phyloP scores from a whole-genome alignment of 495 filamentous ascomycete species.

The Arthonia radiata region DNA sequence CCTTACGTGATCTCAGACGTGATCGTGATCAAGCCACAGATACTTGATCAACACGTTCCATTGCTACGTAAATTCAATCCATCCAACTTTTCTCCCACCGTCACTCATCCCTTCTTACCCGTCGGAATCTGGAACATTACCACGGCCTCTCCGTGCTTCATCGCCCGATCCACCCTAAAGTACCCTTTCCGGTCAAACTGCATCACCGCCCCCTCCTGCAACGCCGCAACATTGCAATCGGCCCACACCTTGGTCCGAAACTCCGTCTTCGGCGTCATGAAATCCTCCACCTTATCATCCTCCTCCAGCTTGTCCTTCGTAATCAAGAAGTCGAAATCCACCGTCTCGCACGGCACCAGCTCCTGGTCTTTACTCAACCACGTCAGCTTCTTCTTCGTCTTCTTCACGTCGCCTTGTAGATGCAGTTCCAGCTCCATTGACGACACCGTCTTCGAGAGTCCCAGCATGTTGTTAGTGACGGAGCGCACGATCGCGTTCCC shows the following conservation, averaged over 20 bases:
- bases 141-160: constrained; percentile 30
- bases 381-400: constrained; percentile 86
- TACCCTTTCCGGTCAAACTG: constrained; percentile 75
- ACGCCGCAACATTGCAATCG: constrained; percentile 49
- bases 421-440: constrained; percentile 54
- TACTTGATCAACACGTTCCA: too few relatives aligned
- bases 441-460: constrained; percentile 26
- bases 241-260: constrained; percentile 50
- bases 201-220: constrained; percentile 67
- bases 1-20: too few relatives aligned
- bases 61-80: too few relatives aligned
- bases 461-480: constrained; percentile 33
- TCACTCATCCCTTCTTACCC: constrained; percentile 22
- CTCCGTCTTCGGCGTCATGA: constrained; percentile 51
- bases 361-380: constrained; percentile 63
- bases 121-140: constrained; percentile 62
- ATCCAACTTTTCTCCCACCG: too few relatives aligned
- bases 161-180: constrained; percentile 49
- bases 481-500: constrained; percentile 72
- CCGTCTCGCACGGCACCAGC: constrained; percentile 56
- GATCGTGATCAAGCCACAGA: too few relatives aligned
- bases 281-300: constrained; percentile 59
- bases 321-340: constrained; percentile 79
- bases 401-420: constrained; percentile 70
- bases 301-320: constrained; percentile 75